Base-by-base conservation (phyloP, 2,329 filamentous ascomycete species). In the Paraphoma chrysanthemicola region DNA sequence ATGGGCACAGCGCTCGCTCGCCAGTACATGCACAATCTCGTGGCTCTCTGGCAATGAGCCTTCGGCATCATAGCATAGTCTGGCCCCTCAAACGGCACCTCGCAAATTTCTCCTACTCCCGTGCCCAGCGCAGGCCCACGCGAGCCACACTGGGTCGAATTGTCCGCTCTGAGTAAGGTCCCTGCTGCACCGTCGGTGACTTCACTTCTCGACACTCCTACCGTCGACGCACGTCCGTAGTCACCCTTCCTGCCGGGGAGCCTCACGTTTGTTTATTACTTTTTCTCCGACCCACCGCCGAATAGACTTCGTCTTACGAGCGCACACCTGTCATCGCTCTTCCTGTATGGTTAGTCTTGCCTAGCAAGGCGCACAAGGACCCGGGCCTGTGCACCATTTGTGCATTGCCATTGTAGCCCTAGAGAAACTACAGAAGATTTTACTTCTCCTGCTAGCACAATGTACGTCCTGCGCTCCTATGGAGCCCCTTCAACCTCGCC, bases 381-480 rank as follows among this genome's bases (percentile, higher is more conserved):
- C 59, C 50, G 72, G 66, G 70, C 69, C 70, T 71, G 71, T 68
- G 65, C 66, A 66, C 61, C 62, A 53, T 61, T 54, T 62, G 57
- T 61, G 68, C 68, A 63, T 64, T 53, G 49, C 59, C 54, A 50
- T 66, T 56, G 56, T 63, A 62, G 54, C 54, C 60, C 63, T 57
- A 50, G 59, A 52, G 59, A 53, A 46, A 63, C 51, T 50, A 44
- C 59, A 63, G 44, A 60, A 63, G 48, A 58, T 48, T 68, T 56
- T 60, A 62, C 59, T 64, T 60, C 56, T 65, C 52, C 59, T 60
- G 51, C 56, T 60, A 69, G 57, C 70, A 74, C 67, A 64, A 77
- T 77, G 74, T 77, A 75, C 68, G 74, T 75, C 64, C 64, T 60
- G 62, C 61, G 60, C 56, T 67, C 67, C 52, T 70, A 76, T 77